Evolutionary conservation across 2,329 filamentous ascomycete genomes (phyloP).

Genomic region (Nectriaceae sp.): DNA sequence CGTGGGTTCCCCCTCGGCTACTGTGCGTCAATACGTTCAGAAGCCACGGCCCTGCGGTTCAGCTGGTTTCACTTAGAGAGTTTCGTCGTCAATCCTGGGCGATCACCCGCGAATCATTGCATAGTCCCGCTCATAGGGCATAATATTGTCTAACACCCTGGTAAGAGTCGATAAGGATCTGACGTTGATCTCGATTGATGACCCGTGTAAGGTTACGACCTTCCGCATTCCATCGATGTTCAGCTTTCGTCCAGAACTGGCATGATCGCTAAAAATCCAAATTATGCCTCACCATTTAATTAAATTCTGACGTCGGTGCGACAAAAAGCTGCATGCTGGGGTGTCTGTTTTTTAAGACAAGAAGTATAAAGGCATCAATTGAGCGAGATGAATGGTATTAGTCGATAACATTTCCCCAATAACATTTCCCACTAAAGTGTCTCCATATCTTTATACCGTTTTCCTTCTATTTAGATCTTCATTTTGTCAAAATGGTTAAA

Average conservation of each 20-base stretch:
- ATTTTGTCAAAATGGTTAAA: conserved; percentile 9
- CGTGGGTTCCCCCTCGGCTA: neutral
- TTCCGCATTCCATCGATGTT: conserved; percentile 1
- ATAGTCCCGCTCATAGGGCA: neutral
- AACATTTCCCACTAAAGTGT: neutral
- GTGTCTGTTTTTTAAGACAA: neutral
- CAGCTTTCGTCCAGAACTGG: conserved; percentile 9
- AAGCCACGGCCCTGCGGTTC: neutral
- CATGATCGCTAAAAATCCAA: neutral
- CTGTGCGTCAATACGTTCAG: neutral
- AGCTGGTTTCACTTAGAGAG: conserved; percentile 10
- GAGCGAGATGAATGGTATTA: no score
- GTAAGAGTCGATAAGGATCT: conserved; percentile 1
- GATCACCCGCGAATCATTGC: conserved; percentile 1
- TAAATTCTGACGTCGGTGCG: neutral
- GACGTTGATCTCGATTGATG: conserved; percentile 1
- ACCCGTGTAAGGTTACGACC: neutral
- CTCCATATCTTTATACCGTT: neutral
- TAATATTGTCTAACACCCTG: neutral
- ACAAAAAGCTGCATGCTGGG: neutral
- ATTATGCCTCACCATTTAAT: neutral
- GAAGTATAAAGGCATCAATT: neutral
- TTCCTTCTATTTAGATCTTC: neutral
- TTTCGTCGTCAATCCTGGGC: neutral
- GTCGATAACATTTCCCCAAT: neutral